Base-by-base conservation (phyloP, 2,329 filamentous ascomycete genomes). In the Akanthomyces lecanii region DNA sequence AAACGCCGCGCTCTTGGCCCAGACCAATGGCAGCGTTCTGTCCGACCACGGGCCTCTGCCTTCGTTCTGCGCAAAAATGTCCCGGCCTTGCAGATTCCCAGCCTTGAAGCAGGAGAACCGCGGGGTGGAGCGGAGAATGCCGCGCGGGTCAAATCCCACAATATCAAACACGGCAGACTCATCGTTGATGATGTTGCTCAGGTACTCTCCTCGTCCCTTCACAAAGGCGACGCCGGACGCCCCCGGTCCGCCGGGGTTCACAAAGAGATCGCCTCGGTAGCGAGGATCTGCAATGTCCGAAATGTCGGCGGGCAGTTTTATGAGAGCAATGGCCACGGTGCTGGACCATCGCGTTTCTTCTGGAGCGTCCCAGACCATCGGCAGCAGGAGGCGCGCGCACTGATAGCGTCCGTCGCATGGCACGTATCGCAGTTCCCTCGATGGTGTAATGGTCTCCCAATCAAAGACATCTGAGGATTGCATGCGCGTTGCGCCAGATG, bases 231-330 rank as follows among this genome's bases (percentile, higher is more conserved):
- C 71, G 4, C 79, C 79, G 0, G 76, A 77, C 23, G 70, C 75
- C 30, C 79, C 77, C 0, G 79, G 79, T 0, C 79, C 79, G 47
- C 79, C 79, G 0, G 78, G 78, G 69, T 81, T 80, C 50, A 69
- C 67, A 67, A 81, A 71, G 52, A 81, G 70, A 54, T 77, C 70
- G 30, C 79, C 79, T 40, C 73, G 77, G 60, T 76, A 80, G 40
- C 70, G 65, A 4, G 75, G 70, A 61, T 79, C 74, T 16, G 67
- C 44, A 44, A 55, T 55, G 25, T 75, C 71, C 6, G 73, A 62
- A 3, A 81, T 78, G 1, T 63, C 62, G 33, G 78, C 78, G 0
- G 78, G 77, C 11, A 76, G 71, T 60, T 74, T 76, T 52, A 76
- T 69, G 64, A 81, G 72, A 61, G 79, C 79, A 47, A 82, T 69